Evolutionary conservation across 169 alveolate species (phyloP), one percentile per base, ranked within the genome.

Genomic region (Theileria equi): DNA sequence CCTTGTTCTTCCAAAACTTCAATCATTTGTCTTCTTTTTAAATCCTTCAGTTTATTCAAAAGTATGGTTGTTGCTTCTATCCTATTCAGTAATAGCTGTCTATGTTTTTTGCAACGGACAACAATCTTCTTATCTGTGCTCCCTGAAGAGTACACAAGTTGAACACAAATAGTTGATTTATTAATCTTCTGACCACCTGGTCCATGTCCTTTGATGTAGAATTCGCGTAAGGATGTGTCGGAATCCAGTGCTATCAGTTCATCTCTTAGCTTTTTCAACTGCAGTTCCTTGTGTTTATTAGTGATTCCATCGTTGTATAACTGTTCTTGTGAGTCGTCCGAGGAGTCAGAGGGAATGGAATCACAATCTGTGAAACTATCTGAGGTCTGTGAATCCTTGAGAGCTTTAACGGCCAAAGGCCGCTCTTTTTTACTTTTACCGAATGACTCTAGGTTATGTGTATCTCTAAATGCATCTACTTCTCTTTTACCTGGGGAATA

Each of bases 171-270:
- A 60, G 71, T 85, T 1, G 95, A 80, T 73, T 92, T 92, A 71
- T 92, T 92, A 31, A 91, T 89, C 77, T 89, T 89, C 71, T 92
- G 93, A 13, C 96, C 96, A 6, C 96, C 96, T 21, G 91, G 90
- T 17, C 96, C 96, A 28, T 87, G 74, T 7, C 95, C 96, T 58
- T 76, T 84, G 40, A 90, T 68, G 70, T 76, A 88, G 26, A 70
- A 25, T 67, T 89, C 93, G 52, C 73, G 83, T 28, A 90, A 41
- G 41, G 69, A 60, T 45, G n/a, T 32, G 38, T 70, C 60, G 16
- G 53, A 13, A 17, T 66, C 81, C 61, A 32, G 58, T 47, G 58
- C 65, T 16, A 41, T 49, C 25, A 70, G 47, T 52, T 47, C 28
- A 13, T 47, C 28, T 29, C 81, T 64, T 35, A 70, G 63, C 36